A percentile compares a stretch with the other conserved stretches of the same genome.
Evolutionary conservation across 257 asterid genomes (phyloP).

Genomic region (Salvia splendens): DNA sequence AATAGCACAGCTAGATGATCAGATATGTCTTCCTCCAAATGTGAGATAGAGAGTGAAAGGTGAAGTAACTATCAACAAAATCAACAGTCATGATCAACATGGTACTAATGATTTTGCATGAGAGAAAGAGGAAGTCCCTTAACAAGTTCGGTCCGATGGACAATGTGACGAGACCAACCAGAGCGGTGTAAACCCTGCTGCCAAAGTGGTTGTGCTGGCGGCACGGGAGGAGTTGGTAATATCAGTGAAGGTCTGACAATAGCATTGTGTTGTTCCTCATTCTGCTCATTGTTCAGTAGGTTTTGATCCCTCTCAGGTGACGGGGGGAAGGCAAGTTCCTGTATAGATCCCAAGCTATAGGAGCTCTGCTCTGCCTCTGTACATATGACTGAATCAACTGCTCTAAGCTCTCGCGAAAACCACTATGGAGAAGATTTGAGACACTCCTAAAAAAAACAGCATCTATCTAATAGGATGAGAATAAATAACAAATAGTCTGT

Average conservation of each 20-base stretch:
- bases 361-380: constrained; percentile 73
- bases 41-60: neutral
- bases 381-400: constrained; percentile 85
- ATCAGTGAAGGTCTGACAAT: constrained; percentile 57
- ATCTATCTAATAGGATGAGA: constrained; percentile 24
- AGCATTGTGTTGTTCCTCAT: constrained; percentile 55
- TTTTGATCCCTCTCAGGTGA: constrained; percentile 60
- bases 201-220: constrained; percentile 85
- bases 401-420: constrained; percentile 91
- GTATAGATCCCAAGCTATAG: constrained; percentile 84
- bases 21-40: neutral
- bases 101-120: neutral
- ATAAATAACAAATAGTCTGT: constrained; percentile 18
- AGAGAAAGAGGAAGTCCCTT: constrained; percentile 29
- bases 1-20: constrained; percentile 1
- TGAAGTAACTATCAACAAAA: neutral
- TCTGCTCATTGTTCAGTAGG: constrained; percentile 53
- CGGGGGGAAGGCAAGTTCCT: constrained; percentile 67
- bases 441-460: constrained; percentile 63
- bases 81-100: constrained; percentile 5
- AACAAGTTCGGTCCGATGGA: constrained; percentile 78
- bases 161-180: constrained; percentile 69
- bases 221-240: constrained; percentile 76
- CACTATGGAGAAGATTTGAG: constrained; percentile 91
- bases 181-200: constrained; percentile 77